Percentiles rank a stretch among this genome's conserved stretches.
Conservation (phyloP, 176 grass and related monocot species). For the Raddia guianensis region DNA sequence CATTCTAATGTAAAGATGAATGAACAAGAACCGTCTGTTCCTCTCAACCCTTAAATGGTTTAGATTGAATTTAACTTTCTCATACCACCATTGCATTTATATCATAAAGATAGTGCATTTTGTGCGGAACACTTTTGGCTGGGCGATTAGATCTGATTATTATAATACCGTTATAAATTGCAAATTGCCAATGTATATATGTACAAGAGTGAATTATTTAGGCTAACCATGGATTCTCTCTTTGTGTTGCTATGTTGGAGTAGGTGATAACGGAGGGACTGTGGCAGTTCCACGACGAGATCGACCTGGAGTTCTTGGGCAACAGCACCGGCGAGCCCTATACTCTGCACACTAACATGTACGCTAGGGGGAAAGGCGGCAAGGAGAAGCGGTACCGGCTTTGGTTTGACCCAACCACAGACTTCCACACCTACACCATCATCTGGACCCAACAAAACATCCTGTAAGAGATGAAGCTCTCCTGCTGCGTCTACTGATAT, state of each 20-base stretch:
- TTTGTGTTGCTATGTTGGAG: constrained; percentile 11
- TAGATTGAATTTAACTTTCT: too few species aligned
- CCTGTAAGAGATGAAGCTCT: constrained; percentile 37
- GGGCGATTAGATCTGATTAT: too few species aligned
- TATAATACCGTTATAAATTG: too few species aligned
- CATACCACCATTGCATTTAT: too few species aligned
- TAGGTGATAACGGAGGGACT: constrained; percentile 48
- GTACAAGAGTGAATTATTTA: constrained; percentile 21
- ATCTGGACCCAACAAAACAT: constrained; percentile 55
- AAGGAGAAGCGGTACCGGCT: constrained; percentile 70
- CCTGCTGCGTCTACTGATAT: too few species aligned
- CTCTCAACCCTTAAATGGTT: too few species aligned
- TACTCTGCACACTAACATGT: constrained; percentile 80
- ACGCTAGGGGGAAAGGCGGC: constrained; percentile 56
- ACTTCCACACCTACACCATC: constrained; percentile 78
- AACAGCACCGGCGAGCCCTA: constrained; percentile 63
- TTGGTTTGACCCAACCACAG: constrained; percentile 71
- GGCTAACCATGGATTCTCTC: constrained; percentile 26
- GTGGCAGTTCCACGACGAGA: constrained; percentile 60
- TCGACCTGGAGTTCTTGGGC: constrained; percentile 78
- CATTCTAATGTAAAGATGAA: too few species aligned
- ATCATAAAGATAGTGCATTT: too few species aligned
- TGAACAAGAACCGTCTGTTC: too few species aligned
- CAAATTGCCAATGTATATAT: too few species aligned
- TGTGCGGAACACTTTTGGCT: too few species aligned